phyloP scores from a whole-genome alignment of 495 filamentous ascomycete species.

The Penicillium chermesinum region DNA sequence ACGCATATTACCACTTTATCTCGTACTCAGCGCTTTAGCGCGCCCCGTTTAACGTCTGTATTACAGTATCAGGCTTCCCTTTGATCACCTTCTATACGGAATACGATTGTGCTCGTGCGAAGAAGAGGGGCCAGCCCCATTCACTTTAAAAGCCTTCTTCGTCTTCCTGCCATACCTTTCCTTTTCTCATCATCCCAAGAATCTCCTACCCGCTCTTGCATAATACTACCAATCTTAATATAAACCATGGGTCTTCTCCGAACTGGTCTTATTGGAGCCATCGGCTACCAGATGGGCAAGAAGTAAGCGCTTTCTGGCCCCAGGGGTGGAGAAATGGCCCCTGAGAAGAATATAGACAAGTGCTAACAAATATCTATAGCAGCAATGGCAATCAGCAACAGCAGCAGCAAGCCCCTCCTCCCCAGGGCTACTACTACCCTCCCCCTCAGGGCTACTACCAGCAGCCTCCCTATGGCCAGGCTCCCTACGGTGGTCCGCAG shows the following conservation, averaged over 20 bases:
- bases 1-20: not conserved
- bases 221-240: not conserved
- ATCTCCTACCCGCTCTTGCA: no score
- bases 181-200: not conserved
- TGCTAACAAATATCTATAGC: not conserved
- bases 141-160: not conserved
- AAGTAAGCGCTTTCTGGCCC: not conserved
- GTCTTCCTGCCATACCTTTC: not conserved
- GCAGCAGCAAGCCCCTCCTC: not conserved
- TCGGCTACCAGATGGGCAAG: not conserved
- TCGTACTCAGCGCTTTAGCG: not conserved
- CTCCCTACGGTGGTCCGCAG: not conserved
- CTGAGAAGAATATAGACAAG: no score
- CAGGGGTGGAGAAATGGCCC: no score
- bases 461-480: not conserved
- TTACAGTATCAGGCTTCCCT: not conserved
- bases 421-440: not conserved
- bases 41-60: not conserved
- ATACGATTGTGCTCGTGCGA: not conserved
- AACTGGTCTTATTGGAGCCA: not conserved
- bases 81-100: not conserved
- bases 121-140: not conserved
- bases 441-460: not conserved
- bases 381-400: not conserved
- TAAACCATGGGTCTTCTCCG: not conserved